Evolutionary conservation across 108 stramenopile species (phyloP).

Genomic region (Aureococcus anophagefferens): DNA sequence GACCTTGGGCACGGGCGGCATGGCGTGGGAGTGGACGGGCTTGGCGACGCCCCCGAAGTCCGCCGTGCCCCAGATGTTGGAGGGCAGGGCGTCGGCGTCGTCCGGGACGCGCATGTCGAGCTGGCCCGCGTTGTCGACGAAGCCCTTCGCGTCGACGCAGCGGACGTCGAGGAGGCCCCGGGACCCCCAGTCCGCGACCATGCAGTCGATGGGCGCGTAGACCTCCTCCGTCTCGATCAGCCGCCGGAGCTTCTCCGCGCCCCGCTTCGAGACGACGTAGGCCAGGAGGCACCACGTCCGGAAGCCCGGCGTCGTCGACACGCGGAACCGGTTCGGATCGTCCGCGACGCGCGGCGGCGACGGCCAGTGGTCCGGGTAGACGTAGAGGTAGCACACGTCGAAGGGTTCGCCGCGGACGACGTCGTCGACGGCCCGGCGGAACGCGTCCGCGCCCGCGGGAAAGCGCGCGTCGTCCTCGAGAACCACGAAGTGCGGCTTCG

Average conservation of each 20-base stretch:
- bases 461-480: background rate
- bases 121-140: background rate
- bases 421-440: background rate
- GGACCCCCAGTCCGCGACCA: background rate
- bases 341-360: background rate
- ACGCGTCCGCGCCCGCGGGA: background rate
- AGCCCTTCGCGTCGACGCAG: background rate
- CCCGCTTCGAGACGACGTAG: background rate
- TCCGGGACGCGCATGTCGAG: background rate
- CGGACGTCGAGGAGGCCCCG: background rate
- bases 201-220: background rate
- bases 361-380: conserved; percentile 1
- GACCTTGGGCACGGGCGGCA: too few species aligned
- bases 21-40: too few species aligned
- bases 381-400: background rate
- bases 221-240: background rate
- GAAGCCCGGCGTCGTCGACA: background rate
- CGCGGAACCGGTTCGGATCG: too few species aligned
- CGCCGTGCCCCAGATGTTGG: too few species aligned
- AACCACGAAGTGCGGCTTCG: background rate
- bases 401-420: background rate
- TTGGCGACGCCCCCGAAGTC: too few species aligned
- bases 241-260: background rate
- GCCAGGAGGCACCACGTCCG: background rate
- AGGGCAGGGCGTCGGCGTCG: too few species aligned